Evolutionary conservation across 352 stramenopile species (phyloP).

Genomic region (Globisporangium emineosum): DNA sequence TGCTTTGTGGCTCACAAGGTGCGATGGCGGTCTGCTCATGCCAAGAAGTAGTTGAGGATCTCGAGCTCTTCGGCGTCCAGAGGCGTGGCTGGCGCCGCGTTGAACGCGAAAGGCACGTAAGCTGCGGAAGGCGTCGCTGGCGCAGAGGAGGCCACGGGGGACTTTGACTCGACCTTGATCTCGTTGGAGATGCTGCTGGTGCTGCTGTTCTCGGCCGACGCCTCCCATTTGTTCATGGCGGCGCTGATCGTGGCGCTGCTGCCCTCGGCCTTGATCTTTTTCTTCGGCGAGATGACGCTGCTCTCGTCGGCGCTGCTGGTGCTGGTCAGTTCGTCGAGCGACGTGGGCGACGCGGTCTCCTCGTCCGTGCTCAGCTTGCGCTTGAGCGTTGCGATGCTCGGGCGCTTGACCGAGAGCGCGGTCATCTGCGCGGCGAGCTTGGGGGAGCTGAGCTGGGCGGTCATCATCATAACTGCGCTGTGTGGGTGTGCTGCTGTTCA

Average conservation of each 20-base stretch:
- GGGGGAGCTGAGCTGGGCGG: constrained; percentile 12
- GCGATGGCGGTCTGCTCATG: constrained; percentile 17
- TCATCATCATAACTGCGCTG: constrained; percentile 11
- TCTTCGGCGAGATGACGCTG: constrained; percentile 44
- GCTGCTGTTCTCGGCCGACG: background rate
- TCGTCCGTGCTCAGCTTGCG: constrained; percentile 38
- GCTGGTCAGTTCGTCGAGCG: constrained; percentile 29
- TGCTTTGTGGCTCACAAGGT: background rate
- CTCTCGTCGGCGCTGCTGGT: constrained; percentile 17
- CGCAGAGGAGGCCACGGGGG: background rate
- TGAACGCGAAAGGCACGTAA: constrained; percentile 30
- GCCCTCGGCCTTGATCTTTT: constrained; percentile 34
- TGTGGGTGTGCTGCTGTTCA: background rate
- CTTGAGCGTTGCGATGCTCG: constrained; percentile 39
- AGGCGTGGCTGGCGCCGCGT: constrained; percentile 18
- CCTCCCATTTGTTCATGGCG: constrained; percentile 31
- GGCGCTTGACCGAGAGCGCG: constrained; percentile 37
- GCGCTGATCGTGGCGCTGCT: constrained; percentile 11
- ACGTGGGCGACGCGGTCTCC: constrained; percentile 31
- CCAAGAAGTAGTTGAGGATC: constrained; percentile 40
- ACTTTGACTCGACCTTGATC: background rate
- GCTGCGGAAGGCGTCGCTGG: constrained; percentile 9
- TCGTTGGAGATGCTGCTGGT: background rate
- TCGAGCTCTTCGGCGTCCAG: constrained; percentile 37
- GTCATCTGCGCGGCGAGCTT: constrained; percentile 13